Percentiles rank a stretch among this genome's conserved stretches.
Evolutionary conservation across 768 basidiomycete genomes (phyloP).

Genomic region (Holtermanniella nyarrowii): DNA sequence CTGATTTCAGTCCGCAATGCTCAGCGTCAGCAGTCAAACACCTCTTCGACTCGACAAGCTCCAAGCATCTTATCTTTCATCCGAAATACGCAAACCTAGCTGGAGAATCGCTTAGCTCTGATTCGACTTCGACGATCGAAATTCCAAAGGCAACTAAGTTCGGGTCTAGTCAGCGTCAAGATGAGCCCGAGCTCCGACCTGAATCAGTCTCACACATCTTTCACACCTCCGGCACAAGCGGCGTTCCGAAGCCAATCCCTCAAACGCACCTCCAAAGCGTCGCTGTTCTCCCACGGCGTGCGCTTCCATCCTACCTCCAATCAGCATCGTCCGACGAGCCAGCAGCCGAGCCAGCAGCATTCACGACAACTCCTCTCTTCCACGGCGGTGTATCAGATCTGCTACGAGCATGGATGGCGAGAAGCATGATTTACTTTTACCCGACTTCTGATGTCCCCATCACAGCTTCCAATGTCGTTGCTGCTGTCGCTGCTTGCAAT

Average conservation of each 20-base stretch:
- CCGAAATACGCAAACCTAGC: conserved; percentile 42
- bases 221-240: conserved; percentile 49
- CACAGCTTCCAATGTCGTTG: conserved; percentile 46
- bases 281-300: conserved; percentile 22
- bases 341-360: conserved; percentile 42
- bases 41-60: conserved; percentile 43
- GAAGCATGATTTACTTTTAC: conserved; percentile 45
- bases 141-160: conserved; percentile 16
- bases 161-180: conserved; percentile 7
- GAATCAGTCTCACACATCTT: conserved; percentile 36
- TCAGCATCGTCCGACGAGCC: conserved; percentile 34
- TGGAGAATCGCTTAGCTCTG: no score
- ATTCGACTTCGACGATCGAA: conserved; percentile 34
- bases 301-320: conserved; percentile 14
- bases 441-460: conserved; percentile 46
- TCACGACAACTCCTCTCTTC: conserved; percentile 48
- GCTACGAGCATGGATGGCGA: conserved; percentile 45
- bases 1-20: conserved; percentile 28
- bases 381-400: conserved; percentile 45
- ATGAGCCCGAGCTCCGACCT: conserved; percentile 25
- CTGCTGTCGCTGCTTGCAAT: conserved; percentile 39
- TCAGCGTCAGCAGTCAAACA: conserved; percentile 46
- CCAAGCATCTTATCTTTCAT: conserved; percentile 43
- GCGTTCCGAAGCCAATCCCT: conserved; percentile 45
- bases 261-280: conserved; percentile 43